Percentiles rank a stretch among this genome's conserved stretches.
Conservation (phyloP, 768 basidiomycete genomes). For the Kwoniella newhampshirensis region DNA sequence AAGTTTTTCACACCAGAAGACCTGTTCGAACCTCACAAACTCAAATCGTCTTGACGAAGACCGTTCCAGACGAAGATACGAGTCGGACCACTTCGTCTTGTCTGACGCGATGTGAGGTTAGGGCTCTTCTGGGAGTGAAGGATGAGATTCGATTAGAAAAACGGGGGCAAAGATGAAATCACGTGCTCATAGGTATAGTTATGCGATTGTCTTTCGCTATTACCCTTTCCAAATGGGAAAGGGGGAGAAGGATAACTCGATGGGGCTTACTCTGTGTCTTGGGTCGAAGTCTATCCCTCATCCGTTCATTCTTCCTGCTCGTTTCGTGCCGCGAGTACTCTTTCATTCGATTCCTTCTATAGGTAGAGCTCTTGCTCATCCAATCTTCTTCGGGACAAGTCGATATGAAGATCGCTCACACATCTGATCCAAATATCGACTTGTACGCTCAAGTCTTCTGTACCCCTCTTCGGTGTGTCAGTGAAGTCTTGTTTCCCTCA, state of each 20-base stretch:
- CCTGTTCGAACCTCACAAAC: background rate
- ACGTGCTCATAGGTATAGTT: slow-evolving; percentile 48
- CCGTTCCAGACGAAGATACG: slow-evolving; percentile 38
- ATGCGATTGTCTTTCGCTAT: slow-evolving; percentile 41
- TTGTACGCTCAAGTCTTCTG: background rate
- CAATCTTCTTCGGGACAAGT: slow-evolving; percentile 1
- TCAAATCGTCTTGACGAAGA: background rate
- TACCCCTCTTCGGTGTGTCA: background rate
- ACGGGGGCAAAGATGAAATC: slow-evolving; percentile 20
- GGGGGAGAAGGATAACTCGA: slow-evolving; percentile 42
- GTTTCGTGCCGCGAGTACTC: slow-evolving; percentile 5
- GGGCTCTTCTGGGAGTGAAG: too few relatives aligned
- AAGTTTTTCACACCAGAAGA: too few relatives aligned
- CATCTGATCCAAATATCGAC: slow-evolving; percentile 9
- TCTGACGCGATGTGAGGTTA: too few relatives aligned
- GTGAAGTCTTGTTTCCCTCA: background rate
- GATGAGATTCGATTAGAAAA: background rate
- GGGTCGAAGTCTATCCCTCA: slow-evolving; percentile 10
- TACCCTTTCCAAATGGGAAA: background rate
- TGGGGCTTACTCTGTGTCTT: slow-evolving; percentile 53
- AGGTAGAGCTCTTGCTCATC: slow-evolving; percentile 5
- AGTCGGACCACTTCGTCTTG: too few relatives aligned
- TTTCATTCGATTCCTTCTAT: slow-evolving; percentile 2
- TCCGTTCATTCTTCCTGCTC: slow-evolving; percentile 7
- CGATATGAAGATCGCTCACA: slow-evolving; percentile 16